Evolutionary conservation across 2,329 filamentous ascomycete species (phyloP).

Genomic region (Colletotrichum karsti): DNA sequence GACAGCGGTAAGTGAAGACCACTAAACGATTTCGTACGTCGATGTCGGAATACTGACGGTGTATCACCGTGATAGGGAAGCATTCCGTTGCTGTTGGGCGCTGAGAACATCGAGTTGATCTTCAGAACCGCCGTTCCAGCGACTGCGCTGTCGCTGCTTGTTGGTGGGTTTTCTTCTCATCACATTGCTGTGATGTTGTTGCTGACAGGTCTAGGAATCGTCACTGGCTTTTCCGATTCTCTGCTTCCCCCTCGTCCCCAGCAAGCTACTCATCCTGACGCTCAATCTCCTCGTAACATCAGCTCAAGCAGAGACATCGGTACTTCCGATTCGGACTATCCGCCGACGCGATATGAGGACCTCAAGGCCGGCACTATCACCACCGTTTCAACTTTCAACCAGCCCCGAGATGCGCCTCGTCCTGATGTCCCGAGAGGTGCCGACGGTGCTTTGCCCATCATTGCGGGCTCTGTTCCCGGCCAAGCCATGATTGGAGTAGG

Average conservation of each 20-base stretch:
- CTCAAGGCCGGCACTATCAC: slow-evolving; percentile 51
- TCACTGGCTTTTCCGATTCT: slow-evolving; percentile 48
- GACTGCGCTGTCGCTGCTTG: slow-evolving; percentile 55
- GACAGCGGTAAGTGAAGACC: slow-evolving; percentile 55
- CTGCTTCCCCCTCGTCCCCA: slow-evolving; percentile 40
- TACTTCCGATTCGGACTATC: slow-evolving; percentile 52
- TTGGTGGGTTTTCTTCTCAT: slow-evolving; percentile 48
- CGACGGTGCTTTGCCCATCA: slow-evolving; percentile 43
- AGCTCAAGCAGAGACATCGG: slow-evolving; percentile 45
- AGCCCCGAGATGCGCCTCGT: slow-evolving; percentile 39
- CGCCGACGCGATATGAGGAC: slow-evolving; percentile 58
- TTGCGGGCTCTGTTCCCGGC: slow-evolving; percentile 46
- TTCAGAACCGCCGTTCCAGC: slow-evolving; percentile 60
- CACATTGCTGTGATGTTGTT: not conserved
- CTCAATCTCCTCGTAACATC: slow-evolving; percentile 47
- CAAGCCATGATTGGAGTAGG: slow-evolving; percentile 46
- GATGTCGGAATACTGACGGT: slow-evolving; percentile 23
- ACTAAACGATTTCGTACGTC: not conserved
- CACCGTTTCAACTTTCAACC: slow-evolving; percentile 45
- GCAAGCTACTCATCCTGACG: slow-evolving; percentile 41
- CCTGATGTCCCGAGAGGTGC: slow-evolving; percentile 30
- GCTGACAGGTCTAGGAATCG: slow-evolving; percentile 34
- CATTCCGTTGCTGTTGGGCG: slow-evolving; percentile 59
- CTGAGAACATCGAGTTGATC: slow-evolving; percentile 49
- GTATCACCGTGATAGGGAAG: slow-evolving; percentile 50